phyloP scores from a whole-genome alignment of 306 rosid genomes.

The Acacia crassicarpa region DNA sequence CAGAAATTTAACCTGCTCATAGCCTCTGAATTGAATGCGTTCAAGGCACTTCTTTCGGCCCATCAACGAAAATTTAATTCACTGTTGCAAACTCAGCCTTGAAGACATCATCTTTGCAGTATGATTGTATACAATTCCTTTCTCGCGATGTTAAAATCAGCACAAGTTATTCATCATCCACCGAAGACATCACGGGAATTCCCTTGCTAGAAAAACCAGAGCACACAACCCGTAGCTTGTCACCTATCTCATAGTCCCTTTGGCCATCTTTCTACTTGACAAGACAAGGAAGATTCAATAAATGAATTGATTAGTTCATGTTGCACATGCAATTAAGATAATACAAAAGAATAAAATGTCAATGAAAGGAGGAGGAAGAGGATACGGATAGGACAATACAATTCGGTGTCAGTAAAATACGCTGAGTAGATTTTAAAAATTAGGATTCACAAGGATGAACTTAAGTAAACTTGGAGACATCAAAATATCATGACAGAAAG shows the following conservation, averaged over 20 bases:
- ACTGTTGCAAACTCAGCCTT: conserved; percentile 12
- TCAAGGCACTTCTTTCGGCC: background rate
- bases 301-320: conserved; percentile 4
- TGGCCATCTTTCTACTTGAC: conserved; percentile 50
- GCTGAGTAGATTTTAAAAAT: background rate
- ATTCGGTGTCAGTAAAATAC: background rate
- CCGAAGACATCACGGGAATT: conserved; percentile 67
- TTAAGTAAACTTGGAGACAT: background rate
- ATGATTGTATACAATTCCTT: background rate
- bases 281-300: conserved; percentile 28
- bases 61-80: background rate
- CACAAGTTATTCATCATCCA: conserved; percentile 45
- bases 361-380: conserved; percentile 7
- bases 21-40: background rate
- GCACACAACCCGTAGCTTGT: conserved; percentile 65
- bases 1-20: background rate
- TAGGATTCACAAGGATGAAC: background rate
- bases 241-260: conserved; percentile 55
- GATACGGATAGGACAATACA: background rate
- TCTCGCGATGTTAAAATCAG: conserved; percentile 13
- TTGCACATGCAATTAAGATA: background rate
- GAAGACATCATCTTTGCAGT: conserved; percentile 22
- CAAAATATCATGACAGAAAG: background rate
- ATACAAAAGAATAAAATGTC: background rate
- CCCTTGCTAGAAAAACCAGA: conserved; percentile 76